These are phyloP conservation scores for Gossypium bickii DNA, from an alignment of 345 rosid genomes.

Conservation along the genomic window DNA sequence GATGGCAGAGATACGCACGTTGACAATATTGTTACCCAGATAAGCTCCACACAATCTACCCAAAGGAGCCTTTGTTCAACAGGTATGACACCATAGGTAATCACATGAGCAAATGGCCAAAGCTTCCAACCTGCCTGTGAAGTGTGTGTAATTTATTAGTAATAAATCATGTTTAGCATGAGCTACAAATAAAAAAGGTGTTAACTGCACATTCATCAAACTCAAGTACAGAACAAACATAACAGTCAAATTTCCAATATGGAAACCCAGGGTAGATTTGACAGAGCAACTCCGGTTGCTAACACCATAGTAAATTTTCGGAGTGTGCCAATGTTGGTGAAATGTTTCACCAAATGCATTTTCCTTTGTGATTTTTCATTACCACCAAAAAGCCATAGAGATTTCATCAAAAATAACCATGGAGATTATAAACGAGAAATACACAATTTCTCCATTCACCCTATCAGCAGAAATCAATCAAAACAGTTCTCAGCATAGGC, in stretches of 20 bases:
- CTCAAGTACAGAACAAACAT: background rate
- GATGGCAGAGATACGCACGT: slow-evolving; percentile 44
- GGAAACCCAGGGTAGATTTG: background rate
- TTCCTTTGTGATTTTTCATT: background rate
- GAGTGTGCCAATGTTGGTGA: background rate
- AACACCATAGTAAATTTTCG: background rate
- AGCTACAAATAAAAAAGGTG: background rate
- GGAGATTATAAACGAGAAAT: background rate
- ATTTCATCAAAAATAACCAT: background rate
- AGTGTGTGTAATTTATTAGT: background rate
- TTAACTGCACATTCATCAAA: background rate
- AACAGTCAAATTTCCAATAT: background rate
- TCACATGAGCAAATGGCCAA: slow-evolving; percentile 91
- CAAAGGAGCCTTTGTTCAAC: slow-evolving; percentile 91
- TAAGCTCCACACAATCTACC: slow-evolving; percentile 92
- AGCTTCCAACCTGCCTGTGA: slow-evolving; percentile 93
- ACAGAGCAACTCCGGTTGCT: background rate
- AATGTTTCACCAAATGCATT: too few species aligned
- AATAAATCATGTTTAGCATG: background rate
- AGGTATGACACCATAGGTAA: slow-evolving; percentile 76
- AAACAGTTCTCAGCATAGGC: background rate
- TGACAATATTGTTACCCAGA: slow-evolving; percentile 89
- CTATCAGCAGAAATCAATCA: background rate
- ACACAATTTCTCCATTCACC: background rate
- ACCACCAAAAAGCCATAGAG: background rate